These are phyloP conservation scores for Boletus barrowsii DNA, from an alignment of 768 basidiomycete genomes.

Conservation along the genomic window DNA sequence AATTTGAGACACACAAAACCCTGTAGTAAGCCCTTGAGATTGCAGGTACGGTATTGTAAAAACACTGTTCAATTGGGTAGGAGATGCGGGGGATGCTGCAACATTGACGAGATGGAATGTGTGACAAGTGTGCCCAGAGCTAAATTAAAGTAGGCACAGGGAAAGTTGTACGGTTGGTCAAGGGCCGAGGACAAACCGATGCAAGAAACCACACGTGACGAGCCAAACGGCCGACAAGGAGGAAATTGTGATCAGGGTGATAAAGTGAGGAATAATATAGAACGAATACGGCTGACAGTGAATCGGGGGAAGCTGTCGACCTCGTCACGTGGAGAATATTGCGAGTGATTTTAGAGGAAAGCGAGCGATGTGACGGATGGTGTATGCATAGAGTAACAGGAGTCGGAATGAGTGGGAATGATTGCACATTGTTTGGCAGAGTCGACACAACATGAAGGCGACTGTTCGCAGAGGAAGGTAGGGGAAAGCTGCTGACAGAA, in stretches of 20 bases:
- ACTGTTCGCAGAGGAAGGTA: conserved; percentile 12
- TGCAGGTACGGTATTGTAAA: conserved; percentile 34
- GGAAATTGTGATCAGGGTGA: conserved; percentile 43
- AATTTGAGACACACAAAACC: conserved; percentile 18
- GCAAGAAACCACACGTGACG: conserved; percentile 35
- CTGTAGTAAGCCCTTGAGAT: conserved; percentile 30
- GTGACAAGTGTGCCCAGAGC: conserved; percentile 28
- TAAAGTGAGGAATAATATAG: conserved; percentile 86
- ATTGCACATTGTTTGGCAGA: conserved; percentile 31
- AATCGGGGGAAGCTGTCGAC: conserved; percentile 50
- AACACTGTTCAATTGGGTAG: conserved; percentile 40
- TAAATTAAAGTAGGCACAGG: conserved; percentile 34
- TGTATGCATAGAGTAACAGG: conserved; percentile 58
- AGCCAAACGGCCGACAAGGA: conserved; percentile 36
- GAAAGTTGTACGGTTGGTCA: conserved; percentile 26
- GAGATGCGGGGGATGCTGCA: conserved; percentile 42
- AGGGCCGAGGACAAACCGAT: conserved; percentile 24
- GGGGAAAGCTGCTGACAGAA: conserved; percentile 10
- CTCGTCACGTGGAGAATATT: conserved; percentile 48
- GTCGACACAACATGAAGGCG: conserved; percentile 14
- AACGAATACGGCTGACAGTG: conserved; percentile 51
- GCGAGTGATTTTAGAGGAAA: conserved; percentile 39
- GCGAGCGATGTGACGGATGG: conserved; percentile 49
- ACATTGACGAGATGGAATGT: conserved; percentile 40
- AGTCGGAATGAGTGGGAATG: conserved; percentile 40